Conservation (phyloP, 495 filamentous ascomycete species). For the Penicillium goetzii region DNA sequence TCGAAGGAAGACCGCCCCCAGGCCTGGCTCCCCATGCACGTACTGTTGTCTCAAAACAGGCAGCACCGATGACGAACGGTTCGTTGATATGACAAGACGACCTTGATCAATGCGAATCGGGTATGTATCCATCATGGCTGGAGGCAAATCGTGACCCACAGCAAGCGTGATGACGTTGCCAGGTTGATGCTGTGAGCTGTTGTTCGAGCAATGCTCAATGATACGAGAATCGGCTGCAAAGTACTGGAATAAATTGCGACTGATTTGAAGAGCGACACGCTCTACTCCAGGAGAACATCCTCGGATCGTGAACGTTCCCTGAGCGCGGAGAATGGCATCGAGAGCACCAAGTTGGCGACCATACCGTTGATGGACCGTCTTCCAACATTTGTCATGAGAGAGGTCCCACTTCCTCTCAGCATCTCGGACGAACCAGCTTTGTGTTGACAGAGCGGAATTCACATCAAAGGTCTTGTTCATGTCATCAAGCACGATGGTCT, state of each 20-base stretch:
- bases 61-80: background rate
- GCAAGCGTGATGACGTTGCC: constrained; percentile 1
- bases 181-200: background rate
- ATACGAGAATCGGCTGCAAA: constrained; percentile 60
- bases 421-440: constrained; percentile 2
- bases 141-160: background rate
- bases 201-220: constrained; percentile 20
- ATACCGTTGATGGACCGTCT: constrained; percentile 31
- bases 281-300: constrained; percentile 31
- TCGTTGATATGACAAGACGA: constrained; percentile 9
- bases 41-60: background rate
- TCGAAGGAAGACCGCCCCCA: constrained; percentile 9
- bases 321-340: constrained; percentile 54
- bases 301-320: constrained; percentile 49
- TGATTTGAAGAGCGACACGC: constrained; percentile 55
- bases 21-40: background rate
- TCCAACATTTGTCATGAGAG: constrained; percentile 25
- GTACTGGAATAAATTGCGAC: constrained; percentile 63
- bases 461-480: background rate
- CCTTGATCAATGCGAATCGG: constrained; percentile 7
- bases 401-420: background rate
- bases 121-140: background rate
- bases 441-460: background rate
- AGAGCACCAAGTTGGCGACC: constrained; percentile 55
- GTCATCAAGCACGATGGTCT: background rate